Conservation (phyloP, 331 rosid species). For the Quercus phellos region DNA sequence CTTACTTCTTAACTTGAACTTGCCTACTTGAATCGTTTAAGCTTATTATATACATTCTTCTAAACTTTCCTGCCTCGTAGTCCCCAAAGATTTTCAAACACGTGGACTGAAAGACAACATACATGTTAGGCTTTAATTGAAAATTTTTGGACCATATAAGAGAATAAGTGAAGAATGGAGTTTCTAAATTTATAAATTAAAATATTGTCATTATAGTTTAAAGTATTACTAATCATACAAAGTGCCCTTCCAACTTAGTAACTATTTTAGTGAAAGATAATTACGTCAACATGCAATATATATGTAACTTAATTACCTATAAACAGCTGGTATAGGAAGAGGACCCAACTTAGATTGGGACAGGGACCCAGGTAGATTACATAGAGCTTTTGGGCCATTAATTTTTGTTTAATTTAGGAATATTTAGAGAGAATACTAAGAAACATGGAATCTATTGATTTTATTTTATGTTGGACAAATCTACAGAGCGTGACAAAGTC, state of each 20-base stretch:
- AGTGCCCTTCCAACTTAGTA: constrained; percentile 26
- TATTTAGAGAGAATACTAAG: neutral
- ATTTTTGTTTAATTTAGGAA: neutral
- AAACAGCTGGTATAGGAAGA: neutral
- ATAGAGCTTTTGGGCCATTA: neutral
- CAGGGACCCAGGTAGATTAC: neutral
- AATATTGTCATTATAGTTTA: constrained; percentile 8
- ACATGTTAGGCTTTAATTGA: neutral
- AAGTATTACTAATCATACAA: constrained; percentile 14
- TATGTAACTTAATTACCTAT: too few species aligned
- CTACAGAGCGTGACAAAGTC: neutral
- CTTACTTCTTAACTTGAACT: neutral
- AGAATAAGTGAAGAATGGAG: constrained; percentile 20
- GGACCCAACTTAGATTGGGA: neutral
- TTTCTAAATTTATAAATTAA: constrained; percentile 11
- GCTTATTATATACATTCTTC: neutral
- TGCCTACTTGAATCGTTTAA: neutral
- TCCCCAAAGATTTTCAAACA: neutral
- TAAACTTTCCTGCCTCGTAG: neutral
- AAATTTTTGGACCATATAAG: neutral
- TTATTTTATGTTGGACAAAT: neutral
- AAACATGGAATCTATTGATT: neutral
- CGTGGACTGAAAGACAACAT: neutral
- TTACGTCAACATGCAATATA: too few species aligned
- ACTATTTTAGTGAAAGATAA: constrained; percentile 6